Conservation (phyloP, 1,139 yeast species). For the Sugiyamaella xylanicola region DNA sequence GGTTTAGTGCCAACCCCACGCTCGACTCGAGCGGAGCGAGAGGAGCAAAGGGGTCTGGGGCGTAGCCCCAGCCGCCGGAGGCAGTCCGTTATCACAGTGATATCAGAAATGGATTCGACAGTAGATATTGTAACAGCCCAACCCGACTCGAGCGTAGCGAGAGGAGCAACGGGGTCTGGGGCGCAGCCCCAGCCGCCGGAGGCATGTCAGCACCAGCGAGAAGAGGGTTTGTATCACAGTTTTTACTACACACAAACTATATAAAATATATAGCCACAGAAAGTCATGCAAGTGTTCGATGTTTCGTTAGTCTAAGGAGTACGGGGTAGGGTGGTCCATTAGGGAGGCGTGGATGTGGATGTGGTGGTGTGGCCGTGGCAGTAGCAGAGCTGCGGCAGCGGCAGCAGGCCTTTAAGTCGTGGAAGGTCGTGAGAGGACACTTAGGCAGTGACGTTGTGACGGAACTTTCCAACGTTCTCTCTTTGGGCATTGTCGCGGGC, state of each 20-base stretch:
- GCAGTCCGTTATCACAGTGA: too few species aligned
- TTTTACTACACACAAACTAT: conserved; percentile 17
- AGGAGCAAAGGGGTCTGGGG: too few species aligned
- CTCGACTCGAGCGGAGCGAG: too few species aligned
- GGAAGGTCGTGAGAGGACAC: too few species aligned
- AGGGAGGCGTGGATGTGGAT: not conserved
- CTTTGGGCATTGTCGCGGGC: conserved; percentile 39
- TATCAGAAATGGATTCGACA: too few species aligned
- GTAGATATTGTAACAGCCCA: too few species aligned
- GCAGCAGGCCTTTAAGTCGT: conserved; percentile 1
- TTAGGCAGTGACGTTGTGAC: conserved; percentile 22
- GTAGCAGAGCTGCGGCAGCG: not conserved
- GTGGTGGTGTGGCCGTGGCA: not conserved
- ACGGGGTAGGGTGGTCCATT: not conserved
- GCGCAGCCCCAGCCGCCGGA: conserved; percentile 1
- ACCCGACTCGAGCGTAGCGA: too few species aligned
- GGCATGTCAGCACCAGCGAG: too few species aligned
- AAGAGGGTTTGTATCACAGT: conserved; percentile 13
- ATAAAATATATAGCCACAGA: conserved; percentile 8
- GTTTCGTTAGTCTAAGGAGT: conserved; percentile 11
- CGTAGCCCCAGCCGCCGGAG: too few species aligned
- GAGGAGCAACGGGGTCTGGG: not conserved
- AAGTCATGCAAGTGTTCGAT: conserved; percentile 11
- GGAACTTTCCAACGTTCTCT: conserved; percentile 29
- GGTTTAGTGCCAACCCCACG: too few species aligned